These are phyloP conservation scores for Ogataea pini DNA, from an alignment of 805 yeast species.

Conservation along the genomic window DNA sequence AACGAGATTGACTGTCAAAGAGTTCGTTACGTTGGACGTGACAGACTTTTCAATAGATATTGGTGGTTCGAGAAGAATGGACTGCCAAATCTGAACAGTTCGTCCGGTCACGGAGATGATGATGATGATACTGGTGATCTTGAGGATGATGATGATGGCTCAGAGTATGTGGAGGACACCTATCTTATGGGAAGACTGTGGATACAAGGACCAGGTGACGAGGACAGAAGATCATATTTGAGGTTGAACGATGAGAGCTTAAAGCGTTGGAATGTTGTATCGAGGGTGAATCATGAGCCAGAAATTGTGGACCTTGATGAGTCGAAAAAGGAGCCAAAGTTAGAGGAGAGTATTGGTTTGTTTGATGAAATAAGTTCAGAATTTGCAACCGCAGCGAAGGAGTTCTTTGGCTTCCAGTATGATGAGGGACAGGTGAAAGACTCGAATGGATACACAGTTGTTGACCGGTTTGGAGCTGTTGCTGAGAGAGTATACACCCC, in stretches of 20 bases:
- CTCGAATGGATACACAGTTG: slow-evolving; percentile 25
- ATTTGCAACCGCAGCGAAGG: slow-evolving; percentile 31
- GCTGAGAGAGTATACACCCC: slow-evolving; percentile 34
- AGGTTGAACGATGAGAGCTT: slow-evolving; percentile 42
- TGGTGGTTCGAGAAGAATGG: slow-evolving; percentile 97
- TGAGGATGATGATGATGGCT: slow-evolving; percentile 38
- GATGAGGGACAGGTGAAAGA: slow-evolving; percentile 27
- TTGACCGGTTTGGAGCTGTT: slow-evolving; percentile 41
- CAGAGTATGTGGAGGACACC: slow-evolving; percentile 52
- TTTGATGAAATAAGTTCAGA: neutral
- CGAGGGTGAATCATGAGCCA: slow-evolving; percentile 7
- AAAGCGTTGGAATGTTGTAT: slow-evolving; percentile 27
- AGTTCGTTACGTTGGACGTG: slow-evolving; percentile 74
- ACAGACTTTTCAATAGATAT: slow-evolving; percentile 79
- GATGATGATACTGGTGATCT: slow-evolving; percentile 31
- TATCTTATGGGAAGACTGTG: slow-evolving; percentile 40
- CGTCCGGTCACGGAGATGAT: slow-evolving; percentile 26
- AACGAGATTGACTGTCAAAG: slow-evolving; percentile 77
- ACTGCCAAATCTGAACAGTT: slow-evolving; percentile 47
- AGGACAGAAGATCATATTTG: slow-evolving; percentile 38
- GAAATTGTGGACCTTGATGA: slow-evolving; percentile 3
- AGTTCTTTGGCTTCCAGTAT: slow-evolving; percentile 36
- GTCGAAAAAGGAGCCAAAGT: neutral
- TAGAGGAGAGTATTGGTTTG: slow-evolving; percentile 3
- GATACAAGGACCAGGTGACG: slow-evolving; percentile 83